Base-by-base conservation (phyloP, 78 protist genomes). In the Mastigamoeba balamuthi region DNA sequence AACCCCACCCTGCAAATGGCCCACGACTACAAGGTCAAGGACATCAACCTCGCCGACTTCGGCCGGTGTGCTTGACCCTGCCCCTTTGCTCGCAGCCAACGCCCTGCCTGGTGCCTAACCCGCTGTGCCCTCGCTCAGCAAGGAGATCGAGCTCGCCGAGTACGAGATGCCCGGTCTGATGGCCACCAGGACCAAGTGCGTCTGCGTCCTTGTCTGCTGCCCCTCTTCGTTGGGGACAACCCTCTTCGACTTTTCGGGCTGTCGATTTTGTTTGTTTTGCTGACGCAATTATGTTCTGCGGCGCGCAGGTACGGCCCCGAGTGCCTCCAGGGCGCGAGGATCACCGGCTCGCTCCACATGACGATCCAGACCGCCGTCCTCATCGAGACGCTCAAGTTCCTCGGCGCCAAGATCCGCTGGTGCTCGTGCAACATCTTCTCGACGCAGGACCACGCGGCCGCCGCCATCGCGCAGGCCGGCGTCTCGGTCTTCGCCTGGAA, bases 371-470 rank as follows among this genome's bases (percentile, higher is more conserved):
- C 99, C 38, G 99, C 98, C 69, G 95, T 90, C 40, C 88, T 96
- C 66, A 95, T 96, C 83, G 99, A 96, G 87, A 96, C 99, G 1
- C 93, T 98, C 40, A 44, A 77, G 40, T 92, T 74, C 25, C 88
- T 98, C 48, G 99, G 99, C 29, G 99, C 99, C 68, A 76, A 89
- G 63, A 93, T 97, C 68, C 77, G 87, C 63, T 97, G 99, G 99
- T 84, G 90, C 75, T 92, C 97, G 37, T 98, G 99, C 95, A 98
- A 98, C 98, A 98, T 98, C 82, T 98, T 94, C 97, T 94, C 98
- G 53, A 98, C 99, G 44, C 98, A 96, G 88, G 99, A 97, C 81
- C 94, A 95, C 80, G 99, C 99, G 5, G 99, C 99, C 37, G 98
- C 99, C 38, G 98, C 97, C 52, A 84, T 96, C n/a, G 99, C 96